These are phyloP conservation scores for Albatrellus sp. DNA, from an alignment of 1,284 basidiomycete species.

Conservation along the genomic window DNA sequence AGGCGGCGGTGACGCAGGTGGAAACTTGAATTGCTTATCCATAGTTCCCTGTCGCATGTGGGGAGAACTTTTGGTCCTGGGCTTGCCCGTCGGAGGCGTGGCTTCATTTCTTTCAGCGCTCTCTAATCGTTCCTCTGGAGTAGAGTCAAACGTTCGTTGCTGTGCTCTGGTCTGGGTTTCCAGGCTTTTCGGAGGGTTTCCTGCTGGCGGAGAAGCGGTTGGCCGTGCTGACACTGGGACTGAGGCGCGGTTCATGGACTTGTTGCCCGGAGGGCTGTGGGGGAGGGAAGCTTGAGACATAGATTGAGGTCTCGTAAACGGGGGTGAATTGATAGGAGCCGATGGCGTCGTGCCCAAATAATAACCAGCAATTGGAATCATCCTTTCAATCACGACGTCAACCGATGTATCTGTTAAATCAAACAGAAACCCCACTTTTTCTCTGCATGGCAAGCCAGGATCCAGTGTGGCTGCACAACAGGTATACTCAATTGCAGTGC, in stretches of 20 bases:
- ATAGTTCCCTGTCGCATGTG: conserved; percentile 48
- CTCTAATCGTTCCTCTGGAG: conserved; percentile 33
- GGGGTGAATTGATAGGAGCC: conserved; percentile 28
- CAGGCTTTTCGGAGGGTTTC: conserved; percentile 15
- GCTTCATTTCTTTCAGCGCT: conserved; percentile 20
- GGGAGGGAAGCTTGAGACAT: conserved; percentile 59
- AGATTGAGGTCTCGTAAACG: conserved; percentile 51
- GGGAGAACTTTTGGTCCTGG: conserved; percentile 12
- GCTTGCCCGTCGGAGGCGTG: conserved; percentile 3
- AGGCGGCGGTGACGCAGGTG: conserved; percentile 24
- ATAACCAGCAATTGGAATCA: conserved; percentile 76
- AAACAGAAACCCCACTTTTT: conserved; percentile 45
- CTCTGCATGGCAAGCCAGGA: conserved; percentile 73
- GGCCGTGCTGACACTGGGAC: conserved; percentile 43
- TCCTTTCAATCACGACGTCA: conserved; percentile 31
- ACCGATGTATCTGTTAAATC: not conserved
- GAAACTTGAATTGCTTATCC: conserved; percentile 71
- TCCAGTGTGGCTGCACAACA: conserved; percentile 84
- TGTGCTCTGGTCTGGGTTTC: conserved; percentile 13
- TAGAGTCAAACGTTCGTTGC: conserved; percentile 28
- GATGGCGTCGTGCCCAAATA: conserved; percentile 61
- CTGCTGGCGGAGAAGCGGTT: conserved; percentile 27
- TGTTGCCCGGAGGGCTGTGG: conserved; percentile 21
- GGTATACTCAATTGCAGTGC: conserved; percentile 85
- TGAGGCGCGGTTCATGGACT: conserved; percentile 37